Evolutionary conservation across 2,329 filamentous ascomycete genomes (phyloP).

Genomic region (Colletotrichum limetticola): DNA sequence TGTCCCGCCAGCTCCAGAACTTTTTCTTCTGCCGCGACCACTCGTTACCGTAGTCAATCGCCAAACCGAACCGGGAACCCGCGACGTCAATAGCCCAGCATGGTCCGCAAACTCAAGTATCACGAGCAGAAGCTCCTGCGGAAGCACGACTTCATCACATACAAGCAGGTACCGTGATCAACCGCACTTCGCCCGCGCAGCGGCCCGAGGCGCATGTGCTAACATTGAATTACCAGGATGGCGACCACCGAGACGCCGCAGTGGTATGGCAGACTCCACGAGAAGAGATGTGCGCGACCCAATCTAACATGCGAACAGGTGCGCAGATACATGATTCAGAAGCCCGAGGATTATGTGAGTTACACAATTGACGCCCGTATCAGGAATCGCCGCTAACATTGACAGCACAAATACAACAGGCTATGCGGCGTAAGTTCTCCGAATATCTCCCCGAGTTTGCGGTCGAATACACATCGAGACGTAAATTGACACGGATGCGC

Average conservation of each 20-base stretch:
- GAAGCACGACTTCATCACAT: constrained; percentile 92
- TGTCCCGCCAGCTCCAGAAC: constrained; percentile 28
- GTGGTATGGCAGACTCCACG: constrained; percentile 52
- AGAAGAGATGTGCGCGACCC: neutral
- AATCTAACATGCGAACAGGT: constrained; percentile 15
- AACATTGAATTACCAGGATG: constrained; percentile 21
- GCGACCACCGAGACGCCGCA: constrained; percentile 75
- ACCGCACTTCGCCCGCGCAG: neutral
- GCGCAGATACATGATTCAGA: constrained; percentile 84
- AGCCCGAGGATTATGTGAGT: constrained; percentile 79
- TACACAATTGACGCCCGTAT: neutral
- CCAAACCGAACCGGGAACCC: neutral
- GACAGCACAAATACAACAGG: constrained; percentile 65
- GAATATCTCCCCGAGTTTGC: neutral
- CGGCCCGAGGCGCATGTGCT: constrained; percentile 14
- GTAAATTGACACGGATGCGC: constrained; percentile 41
- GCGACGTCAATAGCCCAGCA: constrained; percentile 52
- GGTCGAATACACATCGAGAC: neutral
- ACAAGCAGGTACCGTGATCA: constrained; percentile 62
- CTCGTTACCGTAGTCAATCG: neutral
- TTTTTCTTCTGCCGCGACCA: constrained; percentile 11
- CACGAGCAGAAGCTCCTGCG: constrained; percentile 97
- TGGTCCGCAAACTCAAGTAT: constrained; percentile 97
- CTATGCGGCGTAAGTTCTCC: constrained; percentile 71
- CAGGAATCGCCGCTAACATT: constrained; percentile 4